Evolutionary conservation across 1,139 yeast genomes (phyloP), one percentile per base, ranked within the genome.

Genomic region (Yamadazyma dushanensis): DNA sequence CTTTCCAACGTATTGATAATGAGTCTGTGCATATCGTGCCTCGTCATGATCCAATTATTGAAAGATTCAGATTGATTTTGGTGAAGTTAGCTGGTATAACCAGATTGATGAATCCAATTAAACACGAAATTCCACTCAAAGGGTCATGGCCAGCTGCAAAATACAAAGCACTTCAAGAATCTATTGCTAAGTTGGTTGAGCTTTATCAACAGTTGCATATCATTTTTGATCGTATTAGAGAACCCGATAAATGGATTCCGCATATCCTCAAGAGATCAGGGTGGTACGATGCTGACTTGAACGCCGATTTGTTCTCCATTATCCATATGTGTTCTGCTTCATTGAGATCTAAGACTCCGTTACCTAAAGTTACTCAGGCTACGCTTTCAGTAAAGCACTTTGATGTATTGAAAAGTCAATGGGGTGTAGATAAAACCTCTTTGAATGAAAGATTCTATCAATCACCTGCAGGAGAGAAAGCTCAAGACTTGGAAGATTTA

Each of bases 81-180:
- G 41, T 53, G 18, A 46, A 53, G 17, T 41, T 63, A 15, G 56
- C 63, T 1, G 47, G 53, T 8, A 50, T 56, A 17, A 44, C 53
- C 3, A 40, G 45, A 7, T 44, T 63, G 24, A 54, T 57, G 50
- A 51, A 46, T 9, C 56, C 68, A 2, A 54, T 65, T 17, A 51
- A 51, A 26, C 61, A 61, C 36, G 71, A 66, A 37, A 35, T 61
- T 7, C 61, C 66, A 0, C 32, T 65, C 7, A 45, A 58, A 2
- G 71, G 72, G 0, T 35, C 47, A n/a, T 66, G 70, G 70, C 71
- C 72, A 1, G 51, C 49, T 20, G 44, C 46, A 11, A 61, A 56
- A 29, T 65, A 65, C 39, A 36, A 35, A 14, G 49, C 50, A 34
- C 43, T 66, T 8, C 62, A 55, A 33, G 38, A 38, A 4, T 45